Evolutionary conservation across 345 rosid genomes (phyloP), one percentile per base, ranked within the genome.

Genomic region (Lumnitzera racemosa): DNA sequence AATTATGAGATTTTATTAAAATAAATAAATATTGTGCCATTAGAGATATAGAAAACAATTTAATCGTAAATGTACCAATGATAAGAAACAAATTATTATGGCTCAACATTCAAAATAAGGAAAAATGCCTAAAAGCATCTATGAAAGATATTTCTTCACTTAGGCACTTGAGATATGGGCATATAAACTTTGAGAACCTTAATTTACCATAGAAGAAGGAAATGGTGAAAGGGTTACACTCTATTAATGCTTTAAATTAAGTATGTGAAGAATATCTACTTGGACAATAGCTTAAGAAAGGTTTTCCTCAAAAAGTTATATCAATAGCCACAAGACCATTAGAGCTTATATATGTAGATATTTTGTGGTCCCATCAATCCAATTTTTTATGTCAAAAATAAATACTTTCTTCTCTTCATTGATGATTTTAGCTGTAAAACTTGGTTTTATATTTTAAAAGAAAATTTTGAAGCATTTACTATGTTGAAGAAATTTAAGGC

Each of bases 401-500:
- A 14, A 6, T 61, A 67, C 11, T 60, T 67, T 14, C 0, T 67
- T 36, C 5, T 10, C 15, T 48, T 48, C 11, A 29, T 52, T 54
- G 53, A 58, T 53, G 43, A 13, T 7, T 46, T 24, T 53, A 8
- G 49, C 17, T 20, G 20, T 20, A 12, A 58, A 27, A 47, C 13
- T 5, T 47, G 49, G 55, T 49, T 60, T 23, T 27, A 53, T 31
- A 46, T 67, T 11, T 11, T 67, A 1, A 53, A 55, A 29, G 24
- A 47, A 7, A 46, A 58, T 13, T 15, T 0, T 23, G 16, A 52
- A 20, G 47, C 47, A 0, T 53, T 67, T 4, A 15, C 12, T 3
- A 15, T 13, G 3, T 59, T 67, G 16, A 59, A 59, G 15, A 13
- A 16, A 3, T 67, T 52, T 36, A 59, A 59, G 47, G 47, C 11